Evolutionary conservation across 164 flowering plant genomes (phyloP), one percentile per base, ranked within the genome.

Genomic region (Macadamia integrifolia): DNA sequence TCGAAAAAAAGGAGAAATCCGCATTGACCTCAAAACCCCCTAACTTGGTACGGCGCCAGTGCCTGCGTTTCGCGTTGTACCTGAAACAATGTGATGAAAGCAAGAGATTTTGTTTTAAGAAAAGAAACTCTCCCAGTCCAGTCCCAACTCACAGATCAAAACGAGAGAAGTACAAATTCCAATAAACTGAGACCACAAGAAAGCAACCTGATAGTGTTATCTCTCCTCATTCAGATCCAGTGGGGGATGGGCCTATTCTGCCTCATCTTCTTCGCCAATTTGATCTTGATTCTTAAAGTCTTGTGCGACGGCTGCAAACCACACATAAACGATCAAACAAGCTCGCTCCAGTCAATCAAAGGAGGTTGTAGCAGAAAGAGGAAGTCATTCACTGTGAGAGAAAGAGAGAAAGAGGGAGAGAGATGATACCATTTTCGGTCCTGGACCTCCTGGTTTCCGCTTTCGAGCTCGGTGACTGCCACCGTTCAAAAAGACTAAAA

Each of bases 41-140:
- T 48, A 79, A 73, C 75, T 76, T 79, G 6, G 77, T 79, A 11
- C 82, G 75, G 71, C 82, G 79, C 82, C 82, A 79, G 70, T 79
- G 79, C 73, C 82, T 77, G 62, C 79, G 75, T 75, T 79, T 79
- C 29, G 77, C 79, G 13, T 79, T 79, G 69, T 76, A 79, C 71
- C 79, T 66, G 62, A 52, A 56, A 44, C 32, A 58, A 48, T 23
- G 23, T 23, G n/a, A 32, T 15, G 6, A 43, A 9, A 58, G 4
- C 44, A 55, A 9, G 42, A 60, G 23, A 23, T 23, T 23, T 28
- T 17, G 43, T 14, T 1, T 10, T 23, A 23, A 23, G 23, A 23
- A 23, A 29, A 13, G 35, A 63, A n/a, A 9, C 61, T 15, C 6
- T 9, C n/a, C 15, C 64, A 31, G n/a, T 28, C 23, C 23, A 23